These are phyloP conservation scores for Stellera chamaejasme DNA, from an alignment of 345 rosid genomes.

Conservation along the genomic window DNA sequence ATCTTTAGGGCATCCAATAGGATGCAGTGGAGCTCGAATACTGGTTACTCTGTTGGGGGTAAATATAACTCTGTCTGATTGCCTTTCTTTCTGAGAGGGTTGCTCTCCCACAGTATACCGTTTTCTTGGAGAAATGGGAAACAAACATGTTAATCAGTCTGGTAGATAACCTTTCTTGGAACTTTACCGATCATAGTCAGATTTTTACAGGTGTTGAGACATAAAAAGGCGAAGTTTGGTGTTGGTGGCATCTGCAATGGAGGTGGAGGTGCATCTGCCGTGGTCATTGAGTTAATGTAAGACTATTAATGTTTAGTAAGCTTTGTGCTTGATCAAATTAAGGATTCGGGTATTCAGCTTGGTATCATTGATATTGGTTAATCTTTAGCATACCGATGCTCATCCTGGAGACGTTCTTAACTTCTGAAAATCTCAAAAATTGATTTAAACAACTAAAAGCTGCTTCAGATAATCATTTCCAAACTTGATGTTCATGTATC, in stretches of 20 bases:
- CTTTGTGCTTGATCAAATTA: not conserved
- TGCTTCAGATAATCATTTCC: no score
- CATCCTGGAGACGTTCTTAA: no score
- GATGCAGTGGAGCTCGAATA: conserved; percentile 97
- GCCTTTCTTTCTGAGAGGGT: not conserved
- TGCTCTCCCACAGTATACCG: no score
- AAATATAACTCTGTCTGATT: conserved; percentile 4
- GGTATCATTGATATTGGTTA: not conserved
- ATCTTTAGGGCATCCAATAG: conserved; percentile 92
- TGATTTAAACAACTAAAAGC: no score
- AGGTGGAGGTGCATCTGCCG: conserved; percentile 94
- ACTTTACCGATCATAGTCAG: not conserved
- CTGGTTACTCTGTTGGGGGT: conserved; percentile 91
- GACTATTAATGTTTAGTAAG: conserved; percentile 24
- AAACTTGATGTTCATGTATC: no score
- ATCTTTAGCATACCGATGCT: no score
- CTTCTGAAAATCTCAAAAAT: no score
- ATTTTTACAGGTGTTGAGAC: conserved; percentile 59
- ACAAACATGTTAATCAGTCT: not conserved
- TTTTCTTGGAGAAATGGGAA: not conserved
- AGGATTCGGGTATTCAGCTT: not conserved
- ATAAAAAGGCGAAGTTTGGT: conserved; percentile 68
- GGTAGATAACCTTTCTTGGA: not conserved
- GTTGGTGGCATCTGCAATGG: conserved; percentile 91
- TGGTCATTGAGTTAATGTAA: conserved; percentile 82